These are phyloP conservation scores for Tolypocladium cylindrosporum DNA, from an alignment of 2,329 filamentous ascomycete species.

Conservation along the genomic window DNA sequence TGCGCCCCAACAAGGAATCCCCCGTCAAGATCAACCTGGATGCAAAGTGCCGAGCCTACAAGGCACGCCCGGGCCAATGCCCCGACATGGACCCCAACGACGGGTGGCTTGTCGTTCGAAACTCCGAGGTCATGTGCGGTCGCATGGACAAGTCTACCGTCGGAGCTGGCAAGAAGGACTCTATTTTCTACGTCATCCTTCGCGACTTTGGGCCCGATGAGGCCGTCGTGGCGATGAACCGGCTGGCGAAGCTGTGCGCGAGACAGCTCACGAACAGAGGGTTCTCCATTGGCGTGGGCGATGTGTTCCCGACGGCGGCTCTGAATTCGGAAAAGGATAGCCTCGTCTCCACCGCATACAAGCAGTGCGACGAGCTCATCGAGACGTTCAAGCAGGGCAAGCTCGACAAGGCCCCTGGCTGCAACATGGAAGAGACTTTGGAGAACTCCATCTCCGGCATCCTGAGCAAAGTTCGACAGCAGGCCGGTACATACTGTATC, in stretches of 20 bases:
- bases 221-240: constrained; percentile 86
- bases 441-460: constrained; percentile 88
- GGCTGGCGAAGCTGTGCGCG: constrained; percentile 82
- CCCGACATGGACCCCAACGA: constrained; percentile 79
- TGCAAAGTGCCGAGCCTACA: constrained; percentile 79
- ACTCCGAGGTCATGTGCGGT: constrained; percentile 96
- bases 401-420: constrained; percentile 77
- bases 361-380: constrained; percentile 74
- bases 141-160: constrained; percentile 97
- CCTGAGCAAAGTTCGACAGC: constrained; percentile 81
- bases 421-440: constrained; percentile 83
- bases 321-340: constrained; percentile 64
- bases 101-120: constrained; percentile 83
- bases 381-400: constrained; percentile 69
- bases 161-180: constrained; percentile 96
- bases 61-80: constrained; percentile 42
- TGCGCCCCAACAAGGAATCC: constrained; percentile 80
- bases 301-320: constrained; percentile 73
- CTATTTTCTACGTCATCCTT: constrained; percentile 92
- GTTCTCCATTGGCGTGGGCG: constrained; percentile 92
- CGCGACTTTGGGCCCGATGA: constrained; percentile 88
- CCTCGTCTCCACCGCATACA: constrained; percentile 70
- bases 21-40: constrained; percentile 85
- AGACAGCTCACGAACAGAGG: constrained; percentile 81
- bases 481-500: constrained; percentile 86